Percentiles rank a stretch among this genome's conserved stretches.
These are phyloP conservation scores for Salisapilia sapeloensis DNA, from an alignment of 352 stramenopile species.

Conservation along the genomic window DNA sequence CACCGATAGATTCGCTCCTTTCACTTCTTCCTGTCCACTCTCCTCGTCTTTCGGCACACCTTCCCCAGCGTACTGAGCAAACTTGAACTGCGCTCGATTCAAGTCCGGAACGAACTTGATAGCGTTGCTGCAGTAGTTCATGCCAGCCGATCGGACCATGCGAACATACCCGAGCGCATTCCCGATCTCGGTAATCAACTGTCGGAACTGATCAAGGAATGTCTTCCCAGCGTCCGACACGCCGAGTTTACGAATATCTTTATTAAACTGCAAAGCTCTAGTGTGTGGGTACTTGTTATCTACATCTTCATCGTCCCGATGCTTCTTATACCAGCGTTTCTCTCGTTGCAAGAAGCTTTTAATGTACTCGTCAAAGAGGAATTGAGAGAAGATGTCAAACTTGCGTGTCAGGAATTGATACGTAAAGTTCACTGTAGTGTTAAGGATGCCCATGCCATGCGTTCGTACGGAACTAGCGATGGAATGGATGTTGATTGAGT, in stretches of 20 bases:
- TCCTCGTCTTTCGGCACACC: conserved; percentile 40
- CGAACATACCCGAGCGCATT: conserved; percentile 88
- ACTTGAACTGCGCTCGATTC: conserved; percentile 76
- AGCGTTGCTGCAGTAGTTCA: conserved; percentile 86
- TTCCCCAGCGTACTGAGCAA: conserved; percentile 49
- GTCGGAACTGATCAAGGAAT: conserved; percentile 83
- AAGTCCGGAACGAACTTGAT: conserved; percentile 87
- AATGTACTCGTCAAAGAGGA: conserved; percentile 90
- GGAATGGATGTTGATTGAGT: conserved; percentile 87
- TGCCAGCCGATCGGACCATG: conserved; percentile 85
- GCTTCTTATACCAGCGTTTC: conserved; percentile 87
- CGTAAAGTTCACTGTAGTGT: conserved; percentile 91
- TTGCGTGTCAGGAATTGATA: conserved; percentile 90
- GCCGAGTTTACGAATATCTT: conserved; percentile 78
- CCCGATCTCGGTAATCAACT: conserved; percentile 86
- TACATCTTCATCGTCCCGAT: conserved; percentile 76
- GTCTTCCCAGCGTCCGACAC: conserved; percentile 76
- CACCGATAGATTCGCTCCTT: conserved; percentile 45
- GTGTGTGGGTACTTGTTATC: conserved; percentile 89
- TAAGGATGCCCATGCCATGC: conserved; percentile 93
- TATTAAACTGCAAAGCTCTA: conserved; percentile 85
- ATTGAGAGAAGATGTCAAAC: conserved; percentile 84
- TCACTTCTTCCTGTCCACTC: conserved; percentile 21
- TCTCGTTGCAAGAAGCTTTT: conserved; percentile 87
- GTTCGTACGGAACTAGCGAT: conserved; percentile 84